A percentile compares a stretch with the other conserved stretches of the same genome.
Conservation (phyloP, 2,329 filamentous ascomycete species). For the Orbilia quercus region DNA sequence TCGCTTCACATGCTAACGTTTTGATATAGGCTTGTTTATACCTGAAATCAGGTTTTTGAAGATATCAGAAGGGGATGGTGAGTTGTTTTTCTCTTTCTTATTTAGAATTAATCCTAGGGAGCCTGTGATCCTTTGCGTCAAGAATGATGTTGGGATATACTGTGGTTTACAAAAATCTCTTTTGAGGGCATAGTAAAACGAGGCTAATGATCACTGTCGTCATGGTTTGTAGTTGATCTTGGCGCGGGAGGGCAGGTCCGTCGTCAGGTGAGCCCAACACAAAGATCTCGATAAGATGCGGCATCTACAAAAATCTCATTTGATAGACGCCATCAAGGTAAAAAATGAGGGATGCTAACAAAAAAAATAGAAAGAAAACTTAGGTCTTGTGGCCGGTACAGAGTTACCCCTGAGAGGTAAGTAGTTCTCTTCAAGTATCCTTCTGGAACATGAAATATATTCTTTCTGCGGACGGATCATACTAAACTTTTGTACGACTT, state of each 20-base stretch:
- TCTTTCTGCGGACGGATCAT: constrained; percentile 21
- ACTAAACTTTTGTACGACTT: constrained; percentile 48
- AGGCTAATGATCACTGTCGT: constrained; percentile 55
- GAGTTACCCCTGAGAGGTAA: constrained; percentile 58
- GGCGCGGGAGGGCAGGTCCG: constrained; percentile 40
- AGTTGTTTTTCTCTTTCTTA: constrained; percentile 55
- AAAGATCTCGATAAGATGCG: constrained; percentile 42
- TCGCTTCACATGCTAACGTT: constrained; percentile 40
- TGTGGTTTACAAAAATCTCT: constrained; percentile 5
- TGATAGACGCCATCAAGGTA: too few relatives aligned
- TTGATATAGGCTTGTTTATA: constrained; percentile 72
- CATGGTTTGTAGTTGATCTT: constrained; percentile 50
- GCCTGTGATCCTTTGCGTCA: constrained; percentile 29
- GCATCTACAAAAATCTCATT: constrained; percentile 20
- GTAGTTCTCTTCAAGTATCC: constrained; percentile 27
- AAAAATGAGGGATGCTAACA: constrained; percentile 40
- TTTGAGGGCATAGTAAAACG: not conserved
- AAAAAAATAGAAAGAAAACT: constrained; percentile 52
- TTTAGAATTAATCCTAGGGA: not conserved
- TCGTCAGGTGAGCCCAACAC: constrained; percentile 55
- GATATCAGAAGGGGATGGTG: constrained; percentile 71
- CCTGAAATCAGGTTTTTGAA: constrained; percentile 79
- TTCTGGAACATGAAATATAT: constrained; percentile 31
- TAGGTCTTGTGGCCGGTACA: constrained; percentile 57
- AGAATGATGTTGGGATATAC: constrained; percentile 8